Conservation (phyloP, 1,139 yeast genomes). For the Cylindricascospora bacillispora region DNA sequence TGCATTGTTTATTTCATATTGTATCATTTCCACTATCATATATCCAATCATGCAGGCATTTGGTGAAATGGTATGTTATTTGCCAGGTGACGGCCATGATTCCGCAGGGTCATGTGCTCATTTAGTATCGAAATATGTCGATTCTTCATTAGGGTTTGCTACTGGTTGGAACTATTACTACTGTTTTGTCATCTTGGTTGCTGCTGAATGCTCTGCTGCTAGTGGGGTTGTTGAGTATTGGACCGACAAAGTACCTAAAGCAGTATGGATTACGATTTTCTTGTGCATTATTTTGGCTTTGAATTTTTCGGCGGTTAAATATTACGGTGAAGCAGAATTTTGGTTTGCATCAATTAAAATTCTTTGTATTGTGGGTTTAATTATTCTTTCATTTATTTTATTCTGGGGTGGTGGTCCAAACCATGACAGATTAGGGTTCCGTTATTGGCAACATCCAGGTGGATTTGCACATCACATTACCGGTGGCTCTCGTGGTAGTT, state of each 20-base stretch:
- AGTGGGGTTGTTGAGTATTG: constrained; percentile 48
- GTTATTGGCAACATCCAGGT: constrained; percentile 52
- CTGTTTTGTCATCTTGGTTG: constrained; percentile 38
- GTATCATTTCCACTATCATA: constrained; percentile 33
- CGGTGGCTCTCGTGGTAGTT: constrained; percentile 39
- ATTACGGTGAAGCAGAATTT: constrained; percentile 41
- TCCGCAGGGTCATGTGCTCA: constrained; percentile 22
- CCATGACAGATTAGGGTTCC: constrained; percentile 53
- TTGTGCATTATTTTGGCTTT: constrained; percentile 30
- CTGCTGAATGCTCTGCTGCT: constrained; percentile 71
- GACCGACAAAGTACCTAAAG: constrained; percentile 32
- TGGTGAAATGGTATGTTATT: constrained; percentile 70
- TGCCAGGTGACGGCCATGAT: constrained; percentile 44
- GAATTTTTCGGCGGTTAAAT: constrained; percentile 36
- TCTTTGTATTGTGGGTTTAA: constrained; percentile 54
- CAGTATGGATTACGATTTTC: constrained; percentile 39
- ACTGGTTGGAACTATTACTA: constrained; percentile 65
- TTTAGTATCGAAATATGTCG: constrained; percentile 33
- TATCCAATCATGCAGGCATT: constrained; percentile 53
- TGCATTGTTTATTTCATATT: constrained; percentile 34
- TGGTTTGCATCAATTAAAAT: constrained; percentile 45
- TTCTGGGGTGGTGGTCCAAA: constrained; percentile 78
- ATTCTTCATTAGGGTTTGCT: constrained; percentile 61
- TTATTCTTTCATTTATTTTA: constrained; percentile 56
- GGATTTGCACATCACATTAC: constrained; percentile 39